These are phyloP conservation scores for Plasmodium inui DNA, from an alignment of 169 alveolate genomes.

Conservation along the genomic window DNA sequence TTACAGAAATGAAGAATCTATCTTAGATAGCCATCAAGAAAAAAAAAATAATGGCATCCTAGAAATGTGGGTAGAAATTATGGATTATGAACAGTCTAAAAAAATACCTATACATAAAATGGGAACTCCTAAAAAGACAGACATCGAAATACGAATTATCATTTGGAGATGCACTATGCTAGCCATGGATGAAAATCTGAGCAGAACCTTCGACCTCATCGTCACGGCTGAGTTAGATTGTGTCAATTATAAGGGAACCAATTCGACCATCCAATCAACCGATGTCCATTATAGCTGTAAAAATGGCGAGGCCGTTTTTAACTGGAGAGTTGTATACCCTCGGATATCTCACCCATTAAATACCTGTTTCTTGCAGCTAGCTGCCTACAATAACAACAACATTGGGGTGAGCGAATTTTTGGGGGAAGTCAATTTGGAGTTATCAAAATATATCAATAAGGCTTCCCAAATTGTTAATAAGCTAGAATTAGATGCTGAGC, in stretches of 20 bases:
- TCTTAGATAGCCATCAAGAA: background rate
- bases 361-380: conserved; percentile 91
- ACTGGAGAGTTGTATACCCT: conserved; percentile 94
- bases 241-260: conserved; percentile 85
- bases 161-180: conserved; percentile 81
- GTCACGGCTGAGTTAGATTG: conserved; percentile 89
- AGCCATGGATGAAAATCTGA: conserved; percentile 58
- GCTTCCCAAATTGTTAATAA: conserved; percentile 87
- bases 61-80: conserved; percentile 89
- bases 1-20: background rate
- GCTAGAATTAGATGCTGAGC: conserved; percentile 88
- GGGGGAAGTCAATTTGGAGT: conserved; percentile 90
- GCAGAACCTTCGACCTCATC: conserved; percentile 82
- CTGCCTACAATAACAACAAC: conserved; percentile 89
- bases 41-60: conserved; percentile 78
- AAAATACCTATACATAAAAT: conserved; percentile 85
- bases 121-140: conserved; percentile 85
- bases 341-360: conserved; percentile 88
- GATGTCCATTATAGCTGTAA: conserved; percentile 93
- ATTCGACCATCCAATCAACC: conserved; percentile 87
- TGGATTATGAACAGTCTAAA: conserved; percentile 84
- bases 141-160: conserved; percentile 86
- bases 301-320: conserved; percentile 89
- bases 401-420: conserved; percentile 89
- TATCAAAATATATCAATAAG: conserved; percentile 86